These are phyloP conservation scores for Cadophora malorum DNA, from an alignment of 2,329 filamentous ascomycete genomes.

Conservation along the genomic window DNA sequence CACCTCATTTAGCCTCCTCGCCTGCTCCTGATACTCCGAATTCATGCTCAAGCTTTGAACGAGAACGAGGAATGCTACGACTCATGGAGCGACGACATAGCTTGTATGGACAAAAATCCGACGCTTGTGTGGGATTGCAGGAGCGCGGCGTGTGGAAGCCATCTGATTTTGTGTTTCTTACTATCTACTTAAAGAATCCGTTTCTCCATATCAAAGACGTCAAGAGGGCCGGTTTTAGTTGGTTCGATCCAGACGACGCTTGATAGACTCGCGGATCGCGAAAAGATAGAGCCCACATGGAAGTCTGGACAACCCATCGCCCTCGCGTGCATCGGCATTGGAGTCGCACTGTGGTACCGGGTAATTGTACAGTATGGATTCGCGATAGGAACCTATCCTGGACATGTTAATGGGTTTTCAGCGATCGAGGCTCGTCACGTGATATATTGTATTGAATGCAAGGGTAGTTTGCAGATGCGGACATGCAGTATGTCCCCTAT, in stretches of 20 bases:
- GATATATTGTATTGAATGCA: neutral
- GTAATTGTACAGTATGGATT: neutral
- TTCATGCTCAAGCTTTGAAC: conserved; percentile 6
- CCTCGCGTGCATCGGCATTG: neutral
- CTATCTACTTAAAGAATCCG: neutral
- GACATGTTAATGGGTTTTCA: neutral
- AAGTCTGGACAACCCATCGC: neutral
- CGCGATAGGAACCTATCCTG: neutral
- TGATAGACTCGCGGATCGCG: conserved; percentile 1
- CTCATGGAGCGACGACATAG: neutral
- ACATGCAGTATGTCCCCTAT: neutral
- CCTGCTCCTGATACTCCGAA: conserved; percentile 16
- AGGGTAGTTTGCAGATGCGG: neutral
- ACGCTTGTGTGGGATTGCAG: neutral
- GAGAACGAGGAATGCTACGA: neutral
- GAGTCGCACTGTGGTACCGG: neutral
- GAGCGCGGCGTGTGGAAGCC: neutral
- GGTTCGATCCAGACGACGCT: conserved; percentile 11
- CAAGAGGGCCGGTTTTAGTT: conserved; percentile 3
- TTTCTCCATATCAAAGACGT: conserved; percentile 13
- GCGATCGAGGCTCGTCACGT: conserved; percentile 7
- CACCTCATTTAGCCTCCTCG: conserved; percentile 17
- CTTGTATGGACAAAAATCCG: neutral
- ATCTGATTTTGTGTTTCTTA: neutral
- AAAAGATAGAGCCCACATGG: neutral